Base-by-base conservation (phyloP, 371 early-diverging fungal genomes). In the Entomophthora muscae region DNA sequence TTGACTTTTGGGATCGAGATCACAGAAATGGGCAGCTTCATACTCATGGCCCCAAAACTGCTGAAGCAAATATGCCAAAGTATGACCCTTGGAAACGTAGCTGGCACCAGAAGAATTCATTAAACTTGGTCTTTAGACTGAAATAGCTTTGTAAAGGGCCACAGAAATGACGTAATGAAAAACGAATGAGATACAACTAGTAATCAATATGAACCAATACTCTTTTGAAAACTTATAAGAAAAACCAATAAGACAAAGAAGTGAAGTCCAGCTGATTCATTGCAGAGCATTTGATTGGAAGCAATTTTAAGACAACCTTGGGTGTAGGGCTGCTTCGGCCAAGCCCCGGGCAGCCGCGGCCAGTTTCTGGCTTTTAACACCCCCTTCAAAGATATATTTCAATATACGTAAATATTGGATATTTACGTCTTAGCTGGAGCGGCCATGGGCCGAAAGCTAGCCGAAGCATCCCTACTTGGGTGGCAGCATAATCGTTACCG, bases 1-100 rank as follows among this genome's bases (percentile, higher is more conserved):
- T 68, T 98, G 92, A 33, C 52, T n/a, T 52, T 62, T 62, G 30
- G 62, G 62, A 52, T 62, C 62, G n/a, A 62, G 28, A 27, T 62
- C 53, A 52, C 51, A 51, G n/a, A 22, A 52, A 26, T 62, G 62
- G 3, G 62, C 51, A 2, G 51, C 53, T 26, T 52, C 52, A 27
- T 52, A 52, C 22, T 62, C 62, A 26, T 62, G 62, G 7, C 52
- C 53, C 62, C 62, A 62, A 62, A 62, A 52, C 53, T 52, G 62
- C n/a, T 62, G 51, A 26, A 62, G 53, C 23, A 52, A 26, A 53
- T 62, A 62, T 51, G 23, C 52, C 26, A 62, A 30, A 17, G 52
- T 62, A 52, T 61, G 61, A 7, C 61, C 61, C 31, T 61, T 61
- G 13, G 61, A 61, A 33, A 61, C 61, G 58, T 57, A 57, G 31